Evolutionary conservation across 495 filamentous ascomycete species (phyloP).

Genomic region (Melanomma pulvis-pyrius): DNA sequence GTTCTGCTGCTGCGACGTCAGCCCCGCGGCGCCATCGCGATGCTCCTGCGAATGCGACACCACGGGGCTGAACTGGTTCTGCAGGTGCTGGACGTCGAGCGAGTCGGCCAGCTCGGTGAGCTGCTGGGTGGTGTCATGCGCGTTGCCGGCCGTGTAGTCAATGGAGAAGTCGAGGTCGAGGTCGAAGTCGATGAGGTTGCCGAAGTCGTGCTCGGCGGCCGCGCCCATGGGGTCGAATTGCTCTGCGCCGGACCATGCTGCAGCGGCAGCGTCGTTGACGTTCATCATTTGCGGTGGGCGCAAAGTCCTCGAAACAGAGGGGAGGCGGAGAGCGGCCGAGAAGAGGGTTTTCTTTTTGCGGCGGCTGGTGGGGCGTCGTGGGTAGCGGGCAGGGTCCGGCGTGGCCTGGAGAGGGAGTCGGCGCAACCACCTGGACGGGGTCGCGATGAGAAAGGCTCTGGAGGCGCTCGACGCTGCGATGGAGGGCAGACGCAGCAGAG

Average conservation of each 20-base stretch:
- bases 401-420: neutral
- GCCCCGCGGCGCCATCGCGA: slow-evolving; percentile 7
- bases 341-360: neutral
- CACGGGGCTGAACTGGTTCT: slow-evolving; percentile 23
- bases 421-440: neutral
- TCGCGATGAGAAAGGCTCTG: neutral
- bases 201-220: slow-evolving; percentile 36
- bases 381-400: neutral
- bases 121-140: slow-evolving; percentile 29
- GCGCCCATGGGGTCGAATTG: slow-evolving; percentile 38
- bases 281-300: slow-evolving; percentile 21
- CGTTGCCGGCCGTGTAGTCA: slow-evolving; percentile 9
- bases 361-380: slow-evolving; percentile 5
- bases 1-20: slow-evolving; percentile 53
- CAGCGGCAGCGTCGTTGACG: slow-evolving; percentile 24
- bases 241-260: slow-evolving; percentile 34
- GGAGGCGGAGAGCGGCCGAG: neutral
- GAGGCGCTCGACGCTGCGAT: neutral
- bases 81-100: slow-evolving; percentile 38
- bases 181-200: slow-evolving; percentile 39
- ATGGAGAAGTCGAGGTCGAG: slow-evolving; percentile 40
- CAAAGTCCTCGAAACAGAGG: neutral
- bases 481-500: neutral
- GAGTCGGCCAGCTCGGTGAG: slow-evolving; percentile 31
- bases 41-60: slow-evolving; percentile 19